These are phyloP conservation scores for Zychaea mexicana DNA, from an alignment of 371 early-diverging fungal genomes.

Conservation along the genomic window DNA sequence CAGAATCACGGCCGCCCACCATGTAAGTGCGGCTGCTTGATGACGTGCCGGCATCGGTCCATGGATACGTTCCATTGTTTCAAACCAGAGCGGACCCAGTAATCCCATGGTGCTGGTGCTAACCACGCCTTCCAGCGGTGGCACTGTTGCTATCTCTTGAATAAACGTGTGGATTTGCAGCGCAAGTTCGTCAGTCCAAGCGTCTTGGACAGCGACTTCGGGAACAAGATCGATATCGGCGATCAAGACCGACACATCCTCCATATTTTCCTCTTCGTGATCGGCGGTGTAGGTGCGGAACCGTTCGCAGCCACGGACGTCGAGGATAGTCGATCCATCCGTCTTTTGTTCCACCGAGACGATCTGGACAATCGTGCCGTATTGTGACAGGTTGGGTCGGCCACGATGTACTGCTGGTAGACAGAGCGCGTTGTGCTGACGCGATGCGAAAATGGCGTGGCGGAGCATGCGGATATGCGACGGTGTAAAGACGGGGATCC, in stretches of 20 bases:
- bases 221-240: conserved; percentile 10
- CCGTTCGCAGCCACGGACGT: conserved; percentile 10
- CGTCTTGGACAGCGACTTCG: not conserved
- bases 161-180: conserved; percentile 26
- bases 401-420: conserved; percentile 17
- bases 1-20: conserved; percentile 59
- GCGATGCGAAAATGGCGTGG: conserved; percentile 8
- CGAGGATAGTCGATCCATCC: conserved; percentile 24
- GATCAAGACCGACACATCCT: conserved; percentile 28
- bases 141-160: conserved; percentile 23
- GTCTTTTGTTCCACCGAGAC: conserved; percentile 28
- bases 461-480: conserved; percentile 9
- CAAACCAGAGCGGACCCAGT: conserved; percentile 30
- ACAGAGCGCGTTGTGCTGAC: conserved; percentile 12
- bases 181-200: not conserved
- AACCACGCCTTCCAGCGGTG: conserved; percentile 16
- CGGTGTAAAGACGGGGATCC: conserved; percentile 4
- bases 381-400: conserved; percentile 23
- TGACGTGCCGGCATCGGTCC: conserved; percentile 29
- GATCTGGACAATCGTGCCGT: conserved; percentile 46
- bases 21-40: conserved; percentile 51
- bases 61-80: conserved; percentile 27
- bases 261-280: not conserved
- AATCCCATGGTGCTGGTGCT: conserved; percentile 21
- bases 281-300: not conserved